Base-by-base conservation (phyloP, 2,329 filamentous ascomycete species). In the Cylindrodendrum hubeiense region DNA sequence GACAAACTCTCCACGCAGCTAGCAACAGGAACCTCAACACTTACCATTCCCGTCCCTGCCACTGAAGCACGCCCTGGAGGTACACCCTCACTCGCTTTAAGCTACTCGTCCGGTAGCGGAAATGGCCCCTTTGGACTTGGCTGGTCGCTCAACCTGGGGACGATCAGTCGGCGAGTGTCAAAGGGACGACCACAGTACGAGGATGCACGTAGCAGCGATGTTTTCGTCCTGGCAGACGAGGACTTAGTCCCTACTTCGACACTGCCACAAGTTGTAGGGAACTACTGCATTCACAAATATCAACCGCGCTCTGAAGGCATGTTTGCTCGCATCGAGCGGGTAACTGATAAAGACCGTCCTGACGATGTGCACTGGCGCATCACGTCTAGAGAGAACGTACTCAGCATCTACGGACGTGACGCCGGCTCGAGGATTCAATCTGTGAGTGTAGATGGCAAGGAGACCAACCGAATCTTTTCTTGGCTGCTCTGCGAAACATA, bases 71-170 rank as follows among this genome's bases (percentile, higher is more conserved):
- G 50, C 10, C 17, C 22, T 19, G 58, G 41, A 6, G 19, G 39
- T 7, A 3, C 28, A 13, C 58, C 58, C 3, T 3, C 34, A 9
- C 19, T 60, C 2, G n/a, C 13, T 2, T 21, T 60, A 2, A 24
- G 19, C 12, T 60, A 60, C 30, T 28, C 47, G 17, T 60, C 58
- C 19, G 58, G 58, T 5, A 26, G 4, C 5, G 58, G 58, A 13
- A 60, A 60, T 34, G 49, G 58, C 13, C 6, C 17, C 8, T 60
- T 60, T 41, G 58, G 58, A 4, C 4, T 60, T 17, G 58, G 58
- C 2, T 60, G 58, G 58, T 19, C 15, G 2, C 9, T 54, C 13
- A 41, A 39, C 5, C 10, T 10, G 1, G 39, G 26, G 8, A 28
- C 6, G 17, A 49, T 54, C 22, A 44, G 6, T 1, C 37, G 56